Evolutionary conservation across 495 filamentous ascomycete species (phyloP).

Genomic region (Penicillium macrosclerotiorum): DNA sequence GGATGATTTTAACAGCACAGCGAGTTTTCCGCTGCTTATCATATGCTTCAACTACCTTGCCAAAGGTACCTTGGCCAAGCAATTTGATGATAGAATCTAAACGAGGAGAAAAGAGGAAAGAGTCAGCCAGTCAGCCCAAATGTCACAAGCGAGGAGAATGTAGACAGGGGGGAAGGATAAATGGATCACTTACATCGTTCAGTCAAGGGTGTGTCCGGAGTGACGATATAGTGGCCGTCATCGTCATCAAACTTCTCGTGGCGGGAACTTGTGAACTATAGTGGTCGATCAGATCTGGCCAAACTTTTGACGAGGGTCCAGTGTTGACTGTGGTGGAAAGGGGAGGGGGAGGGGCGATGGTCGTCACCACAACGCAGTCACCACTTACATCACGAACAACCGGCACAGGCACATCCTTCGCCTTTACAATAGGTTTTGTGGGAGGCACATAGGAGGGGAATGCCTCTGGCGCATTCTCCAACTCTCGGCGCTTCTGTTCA

Average conservation of each 20-base stretch:
- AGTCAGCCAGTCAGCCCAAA: background rate
- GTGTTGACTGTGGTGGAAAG: background rate
- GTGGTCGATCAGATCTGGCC: slow-evolving; percentile 19
- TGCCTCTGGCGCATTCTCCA: slow-evolving; percentile 64
- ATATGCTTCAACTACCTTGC: slow-evolving; percentile 92
- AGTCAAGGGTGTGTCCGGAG: slow-evolving; percentile 76
- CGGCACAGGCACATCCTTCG: slow-evolving; percentile 82
- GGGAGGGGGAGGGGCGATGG: no score
- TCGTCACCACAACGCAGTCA: slow-evolving; percentile 7
- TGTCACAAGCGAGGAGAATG: no score
- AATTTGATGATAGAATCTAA: slow-evolving; percentile 83
- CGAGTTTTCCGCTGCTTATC: slow-evolving; percentile 71
- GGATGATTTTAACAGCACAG: slow-evolving; percentile 96
- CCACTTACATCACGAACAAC: slow-evolving; percentile 77
- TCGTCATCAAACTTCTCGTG: slow-evolving; percentile 82
- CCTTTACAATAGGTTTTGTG: slow-evolving; percentile 84
- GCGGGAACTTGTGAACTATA: slow-evolving; percentile 42
- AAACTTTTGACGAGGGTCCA: no score
- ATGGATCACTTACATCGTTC: slow-evolving; percentile 80
- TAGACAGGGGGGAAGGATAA: no score
- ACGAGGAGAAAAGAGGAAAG: background rate
- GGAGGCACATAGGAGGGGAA: slow-evolving; percentile 81
- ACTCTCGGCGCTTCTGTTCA: slow-evolving; percentile 74
- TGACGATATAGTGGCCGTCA: slow-evolving; percentile 93
- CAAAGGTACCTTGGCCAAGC: slow-evolving; percentile 95